A percentile compares a stretch with the other conserved stretches of the same genome.
These are phyloP conservation scores for Phycomyces nitens DNA, from an alignment of 192 early-diverging fungal species.

Conservation along the genomic window DNA sequence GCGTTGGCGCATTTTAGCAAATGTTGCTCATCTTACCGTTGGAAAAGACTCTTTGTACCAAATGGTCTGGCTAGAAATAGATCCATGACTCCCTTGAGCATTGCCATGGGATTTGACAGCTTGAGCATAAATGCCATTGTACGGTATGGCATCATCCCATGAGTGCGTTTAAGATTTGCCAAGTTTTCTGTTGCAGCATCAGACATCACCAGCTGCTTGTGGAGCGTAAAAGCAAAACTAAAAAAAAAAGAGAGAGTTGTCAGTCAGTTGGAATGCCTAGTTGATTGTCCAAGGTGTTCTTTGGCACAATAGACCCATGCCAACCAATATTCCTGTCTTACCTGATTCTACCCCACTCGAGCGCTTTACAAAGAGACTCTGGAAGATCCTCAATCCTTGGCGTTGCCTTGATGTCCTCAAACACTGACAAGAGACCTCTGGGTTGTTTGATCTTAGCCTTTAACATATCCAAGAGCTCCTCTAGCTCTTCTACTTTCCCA, in stretches of 20 bases:
- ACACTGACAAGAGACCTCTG: constrained; percentile 31
- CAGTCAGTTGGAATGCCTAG: too few relatives aligned
- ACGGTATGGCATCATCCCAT: constrained; percentile 49
- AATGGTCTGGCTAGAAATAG: constrained; percentile 56
- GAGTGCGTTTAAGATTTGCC: constrained; percentile 46
- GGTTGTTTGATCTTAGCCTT: constrained; percentile 41
- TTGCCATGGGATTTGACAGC: constrained; percentile 49
- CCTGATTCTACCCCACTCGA: constrained; percentile 56
- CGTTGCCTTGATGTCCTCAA: constrained; percentile 32
- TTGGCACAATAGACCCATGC: background rate
- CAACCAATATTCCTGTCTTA: background rate
- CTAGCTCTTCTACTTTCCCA: constrained; percentile 40
- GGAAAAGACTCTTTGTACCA: constrained; percentile 48
- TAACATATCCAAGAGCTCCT: constrained; percentile 42
- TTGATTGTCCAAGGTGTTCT: too few relatives aligned
- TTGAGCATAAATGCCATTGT: constrained; percentile 44
- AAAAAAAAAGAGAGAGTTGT: background rate
- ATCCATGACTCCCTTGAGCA: constrained; percentile 52
- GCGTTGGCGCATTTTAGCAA: background rate
- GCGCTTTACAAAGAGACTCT: constrained; percentile 32
- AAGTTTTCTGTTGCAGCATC: constrained; percentile 46
- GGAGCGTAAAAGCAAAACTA: constrained; percentile 51
- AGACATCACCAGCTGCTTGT: constrained; percentile 50
- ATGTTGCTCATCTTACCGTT: constrained; percentile 29
- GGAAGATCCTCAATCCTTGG: constrained; percentile 38